Conservation (phyloP, 2,329 filamentous ascomycete genomes). For the Pestalotiopsis sp. region DNA sequence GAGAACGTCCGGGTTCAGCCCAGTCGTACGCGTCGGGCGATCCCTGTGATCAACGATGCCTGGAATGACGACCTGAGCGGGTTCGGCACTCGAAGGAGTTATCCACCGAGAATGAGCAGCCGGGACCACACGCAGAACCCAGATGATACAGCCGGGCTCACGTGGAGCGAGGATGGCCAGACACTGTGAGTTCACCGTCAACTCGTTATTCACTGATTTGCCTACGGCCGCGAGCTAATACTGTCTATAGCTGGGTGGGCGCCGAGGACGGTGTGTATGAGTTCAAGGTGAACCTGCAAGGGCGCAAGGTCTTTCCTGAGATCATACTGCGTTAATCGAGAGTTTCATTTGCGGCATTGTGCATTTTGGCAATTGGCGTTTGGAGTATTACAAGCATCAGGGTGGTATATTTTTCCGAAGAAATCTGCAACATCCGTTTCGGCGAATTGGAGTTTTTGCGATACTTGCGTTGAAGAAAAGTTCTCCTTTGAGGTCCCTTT, state of each 20-base stretch:
- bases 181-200: slow-evolving; percentile 50
- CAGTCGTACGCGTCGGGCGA: slow-evolving; percentile 28
- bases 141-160: slow-evolving; percentile 62
- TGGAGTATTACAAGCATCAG: background rate
- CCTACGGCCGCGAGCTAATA: background rate
- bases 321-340: slow-evolving; percentile 52
- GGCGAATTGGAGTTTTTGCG: background rate
- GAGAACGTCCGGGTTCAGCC: slow-evolving; percentile 29
- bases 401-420: background rate
- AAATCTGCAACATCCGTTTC: background rate
- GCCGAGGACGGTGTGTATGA: slow-evolving; percentile 77
- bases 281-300: slow-evolving; percentile 65
- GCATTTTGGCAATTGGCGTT: slow-evolving; percentile 2
- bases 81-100: slow-evolving; percentile 24
- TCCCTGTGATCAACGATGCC: slow-evolving; percentile 32
- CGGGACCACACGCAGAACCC: slow-evolving; percentile 46
- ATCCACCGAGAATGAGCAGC: slow-evolving; percentile 25
- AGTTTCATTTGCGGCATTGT: background rate
- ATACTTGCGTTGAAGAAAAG: background rate
- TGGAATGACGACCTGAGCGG: slow-evolving; percentile 29
- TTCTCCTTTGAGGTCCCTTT: background rate
- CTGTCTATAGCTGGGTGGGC: slow-evolving; percentile 54
- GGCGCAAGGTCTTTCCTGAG: slow-evolving; percentile 60
- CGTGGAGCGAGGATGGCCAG: slow-evolving; percentile 64
- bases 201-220: background rate